A percentile compares a stretch with the other conserved stretches of the same genome.
These are phyloP conservation scores for Elongisporangium anandrum DNA, from an alignment of 352 stramenopile genomes.

Conservation along the genomic window DNA sequence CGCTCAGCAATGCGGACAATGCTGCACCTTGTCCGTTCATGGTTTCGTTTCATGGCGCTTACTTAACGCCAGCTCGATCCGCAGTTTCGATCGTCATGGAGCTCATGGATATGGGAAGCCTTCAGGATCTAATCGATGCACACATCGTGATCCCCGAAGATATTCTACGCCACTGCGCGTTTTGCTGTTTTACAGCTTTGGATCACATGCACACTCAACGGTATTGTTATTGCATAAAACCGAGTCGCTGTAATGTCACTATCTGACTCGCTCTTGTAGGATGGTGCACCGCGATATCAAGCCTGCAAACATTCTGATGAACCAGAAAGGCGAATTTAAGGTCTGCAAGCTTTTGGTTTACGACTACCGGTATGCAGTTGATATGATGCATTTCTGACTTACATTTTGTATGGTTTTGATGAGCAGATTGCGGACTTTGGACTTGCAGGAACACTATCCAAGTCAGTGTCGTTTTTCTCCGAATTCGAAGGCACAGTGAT, in stretches of 20 bases:
- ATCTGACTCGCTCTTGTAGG: conserved; percentile 10
- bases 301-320: conserved; percentile 87
- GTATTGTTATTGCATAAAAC: conserved; percentile 18
- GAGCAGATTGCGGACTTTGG: conserved; percentile 81
- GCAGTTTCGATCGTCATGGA: conserved; percentile 89
- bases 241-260: too few relatives aligned
- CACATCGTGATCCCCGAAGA: conserved; percentile 43
- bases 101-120: conserved; percentile 90
- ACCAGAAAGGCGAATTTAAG: conserved; percentile 80
- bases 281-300: conserved; percentile 91
- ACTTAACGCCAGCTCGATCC: conserved; percentile 63
- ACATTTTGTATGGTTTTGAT: too few relatives aligned
- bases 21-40: conserved; percentile 57
- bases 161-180: conserved; percentile 70
- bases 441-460: conserved; percentile 64
- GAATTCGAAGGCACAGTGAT: conserved; percentile 91
- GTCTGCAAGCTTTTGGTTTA: conserved; percentile 14
- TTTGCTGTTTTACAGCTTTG: conserved; percentile 78
- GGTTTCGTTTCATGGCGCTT: conserved; percentile 89
- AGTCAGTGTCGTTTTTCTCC: conserved; percentile 77
- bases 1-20: background rate
- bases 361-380: too few relatives aligned
- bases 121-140: conserved; percentile 71
- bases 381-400: too few relatives aligned
- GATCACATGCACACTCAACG: conserved; percentile 78